Evolutionary conservation across 2,329 filamentous ascomycete genomes (phyloP).

Genomic region (Cadophora luteo-olivacea): DNA sequence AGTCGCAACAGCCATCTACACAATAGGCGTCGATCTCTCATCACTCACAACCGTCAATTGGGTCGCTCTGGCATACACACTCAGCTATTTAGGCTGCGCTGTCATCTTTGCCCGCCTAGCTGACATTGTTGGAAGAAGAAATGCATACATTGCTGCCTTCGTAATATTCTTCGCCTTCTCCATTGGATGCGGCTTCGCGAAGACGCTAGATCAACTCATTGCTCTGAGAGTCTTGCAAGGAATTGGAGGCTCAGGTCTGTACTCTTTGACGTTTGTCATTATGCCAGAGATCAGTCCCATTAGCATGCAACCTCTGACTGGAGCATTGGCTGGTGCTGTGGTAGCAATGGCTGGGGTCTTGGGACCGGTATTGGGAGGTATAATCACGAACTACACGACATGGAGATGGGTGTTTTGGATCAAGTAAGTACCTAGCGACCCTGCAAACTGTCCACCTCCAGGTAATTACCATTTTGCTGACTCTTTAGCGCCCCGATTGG

Average conservation of each 20-base stretch:
- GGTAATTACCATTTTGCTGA: neutral
- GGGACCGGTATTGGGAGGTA: slow-evolving; percentile 38
- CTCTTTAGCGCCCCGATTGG: slow-evolving; percentile 57
- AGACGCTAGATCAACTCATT: slow-evolving; percentile 50
- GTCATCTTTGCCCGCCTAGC: slow-evolving; percentile 61
- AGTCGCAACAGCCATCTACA: slow-evolving; percentile 62
- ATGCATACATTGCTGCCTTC: slow-evolving; percentile 58
- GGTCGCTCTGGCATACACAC: slow-evolving; percentile 61
- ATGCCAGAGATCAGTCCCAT: slow-evolving; percentile 56
- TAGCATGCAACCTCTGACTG: slow-evolving; percentile 51
- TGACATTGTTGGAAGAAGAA: slow-evolving; percentile 60
- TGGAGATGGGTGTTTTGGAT: slow-evolving; percentile 35
- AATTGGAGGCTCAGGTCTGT: slow-evolving; percentile 48
- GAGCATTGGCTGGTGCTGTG: slow-evolving; percentile 54
- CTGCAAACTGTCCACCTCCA: neutral
- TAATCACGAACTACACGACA: slow-evolving; percentile 34
- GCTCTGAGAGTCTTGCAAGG: slow-evolving; percentile 43
- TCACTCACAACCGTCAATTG: slow-evolving; percentile 55
- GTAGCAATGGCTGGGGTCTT: slow-evolving; percentile 35
- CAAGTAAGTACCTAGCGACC: slow-evolving; percentile 18
- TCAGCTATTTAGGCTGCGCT: slow-evolving; percentile 60
- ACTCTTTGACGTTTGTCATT: slow-evolving; percentile 37
- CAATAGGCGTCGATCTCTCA: slow-evolving; percentile 60
- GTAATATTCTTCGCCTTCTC: slow-evolving; percentile 63
- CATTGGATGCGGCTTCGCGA: slow-evolving; percentile 58